Evolutionary conservation across 257 asterid genomes (phyloP), one percentile per base, ranked within the genome.

Genomic region (Solanum infundibuliforme): DNA sequence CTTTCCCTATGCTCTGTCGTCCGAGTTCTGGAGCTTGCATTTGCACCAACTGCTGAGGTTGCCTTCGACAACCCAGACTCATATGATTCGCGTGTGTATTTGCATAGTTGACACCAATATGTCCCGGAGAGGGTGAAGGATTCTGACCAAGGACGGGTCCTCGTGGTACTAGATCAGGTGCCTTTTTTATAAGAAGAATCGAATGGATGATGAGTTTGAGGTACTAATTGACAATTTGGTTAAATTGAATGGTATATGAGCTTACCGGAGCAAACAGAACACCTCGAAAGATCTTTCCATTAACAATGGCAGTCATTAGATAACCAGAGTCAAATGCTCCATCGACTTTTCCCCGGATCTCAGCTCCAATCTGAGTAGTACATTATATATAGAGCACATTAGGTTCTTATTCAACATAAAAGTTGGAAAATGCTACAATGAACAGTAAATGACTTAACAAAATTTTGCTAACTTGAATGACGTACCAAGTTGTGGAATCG

Each of bases 321-420:
- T 94, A 96, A 86, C 99, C 99, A 5, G 99, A 96, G 86, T 96
- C 99, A 55, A 96, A 96, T 6, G 96, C 96, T 31, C 96, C 98
- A 62, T 96, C 99, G 12, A 96, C 96, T 85, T 93, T 95, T 7
- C 99, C 99, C 1, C 87, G 98, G 83, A 96, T 95, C 83, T 94
- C 98, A 60, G 99, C 98, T 89, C 99, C 99, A 87, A 95, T 90
- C 99, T 96, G 87, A 34, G 41, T 34, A 18, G 16, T 3, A 32
- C n/a, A 41, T 41, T 41, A 41, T 41, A 41, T 14, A 46, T 18
- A 18, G 20, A 29, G 16, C 13, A 81, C 25, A 48, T 81, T 1
- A 46, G 39, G 29, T 81, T 9, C 39, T 27, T 81, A 81, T 81
- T 43, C 38, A 79, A 79, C 16, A 43, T 16, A 79, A 48, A 81